Evolutionary conservation across 2,329 filamentous ascomycete genomes (phyloP).

Genomic region (Ceratocystiopsis minuta): DNA sequence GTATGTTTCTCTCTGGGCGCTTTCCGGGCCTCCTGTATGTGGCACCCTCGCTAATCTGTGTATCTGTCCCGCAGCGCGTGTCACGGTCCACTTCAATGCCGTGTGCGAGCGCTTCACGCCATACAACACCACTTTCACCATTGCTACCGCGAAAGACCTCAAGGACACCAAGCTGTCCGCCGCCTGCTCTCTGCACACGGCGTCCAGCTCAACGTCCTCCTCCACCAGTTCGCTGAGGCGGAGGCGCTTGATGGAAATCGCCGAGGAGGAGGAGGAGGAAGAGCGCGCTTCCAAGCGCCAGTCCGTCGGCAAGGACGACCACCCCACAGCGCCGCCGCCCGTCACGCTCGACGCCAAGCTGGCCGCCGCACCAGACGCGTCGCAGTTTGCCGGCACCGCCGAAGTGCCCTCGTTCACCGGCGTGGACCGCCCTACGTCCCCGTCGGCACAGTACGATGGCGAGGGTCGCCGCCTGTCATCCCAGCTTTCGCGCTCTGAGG

Average conservation of each 20-base stretch:
- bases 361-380: slow-evolving; percentile 29
- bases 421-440: slow-evolving; percentile 24
- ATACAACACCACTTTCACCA: slow-evolving; percentile 69
- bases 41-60: background rate
- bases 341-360: slow-evolving; percentile 35
- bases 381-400: slow-evolving; percentile 29
- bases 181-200: slow-evolving; percentile 76
- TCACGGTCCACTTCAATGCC: slow-evolving; percentile 53
- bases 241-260: slow-evolving; percentile 73
- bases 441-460: slow-evolving; percentile 14
- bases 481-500: slow-evolving; percentile 32
- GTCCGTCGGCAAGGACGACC: slow-evolving; percentile 32
- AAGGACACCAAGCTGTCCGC: slow-evolving; percentile 77
- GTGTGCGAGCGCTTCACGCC: slow-evolving; percentile 60
- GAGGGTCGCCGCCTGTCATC: slow-evolving; percentile 30
- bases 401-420: slow-evolving; percentile 36
- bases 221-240: slow-evolving; percentile 64
- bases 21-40: background rate
- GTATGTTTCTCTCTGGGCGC: slow-evolving; percentile 31
- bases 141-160: slow-evolving; percentile 57
- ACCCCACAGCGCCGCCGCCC: slow-evolving; percentile 16
- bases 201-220: slow-evolving; percentile 70
- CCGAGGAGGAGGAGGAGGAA: slow-evolving; percentile 68
- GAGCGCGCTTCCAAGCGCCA: slow-evolving; percentile 39
- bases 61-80: slow-evolving; percentile 48